phyloP scores from a whole-genome alignment of 495 filamentous ascomycete genomes.

The Chlorociboria aeruginascens region DNA sequence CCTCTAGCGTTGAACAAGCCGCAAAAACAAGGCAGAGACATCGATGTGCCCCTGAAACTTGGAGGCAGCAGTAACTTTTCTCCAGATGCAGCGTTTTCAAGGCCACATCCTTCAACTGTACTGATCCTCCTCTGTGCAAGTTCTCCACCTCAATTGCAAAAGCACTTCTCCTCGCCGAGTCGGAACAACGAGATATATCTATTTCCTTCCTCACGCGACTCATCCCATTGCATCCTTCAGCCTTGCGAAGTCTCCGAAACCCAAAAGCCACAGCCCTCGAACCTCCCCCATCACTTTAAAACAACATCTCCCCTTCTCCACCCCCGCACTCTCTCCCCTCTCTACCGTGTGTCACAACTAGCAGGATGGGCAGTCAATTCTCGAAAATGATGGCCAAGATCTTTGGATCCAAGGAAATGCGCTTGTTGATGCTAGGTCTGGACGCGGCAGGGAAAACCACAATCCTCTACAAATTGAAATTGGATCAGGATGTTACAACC shows the following conservation, averaged over 20 bases:
- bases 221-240: not conserved
- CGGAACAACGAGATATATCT: no score
- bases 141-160: no score
- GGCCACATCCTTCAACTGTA: no score
- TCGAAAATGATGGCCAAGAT: slow-evolving; percentile 94
- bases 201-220: no score
- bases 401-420: slow-evolving; percentile 98
- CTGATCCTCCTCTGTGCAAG: no score
- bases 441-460: slow-evolving; percentile 98
- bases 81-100: no score
- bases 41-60: no score
- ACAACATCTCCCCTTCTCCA: not conserved
- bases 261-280: not conserved
- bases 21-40: no score
- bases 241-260: not conserved
- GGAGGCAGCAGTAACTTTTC: no score
- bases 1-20: no score
- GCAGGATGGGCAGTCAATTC: slow-evolving; percentile 63
- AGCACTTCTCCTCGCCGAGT: no score
- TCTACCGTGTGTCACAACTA: not conserved
- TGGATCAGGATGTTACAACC: slow-evolving; percentile 96
- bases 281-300: not conserved
- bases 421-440: slow-evolving; percentile 92
- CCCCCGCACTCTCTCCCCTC: not conserved
- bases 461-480: slow-evolving; percentile 99